Conservation (phyloP, 202 grass and related monocot genomes). For the Brachypodium distachyon region DNA sequence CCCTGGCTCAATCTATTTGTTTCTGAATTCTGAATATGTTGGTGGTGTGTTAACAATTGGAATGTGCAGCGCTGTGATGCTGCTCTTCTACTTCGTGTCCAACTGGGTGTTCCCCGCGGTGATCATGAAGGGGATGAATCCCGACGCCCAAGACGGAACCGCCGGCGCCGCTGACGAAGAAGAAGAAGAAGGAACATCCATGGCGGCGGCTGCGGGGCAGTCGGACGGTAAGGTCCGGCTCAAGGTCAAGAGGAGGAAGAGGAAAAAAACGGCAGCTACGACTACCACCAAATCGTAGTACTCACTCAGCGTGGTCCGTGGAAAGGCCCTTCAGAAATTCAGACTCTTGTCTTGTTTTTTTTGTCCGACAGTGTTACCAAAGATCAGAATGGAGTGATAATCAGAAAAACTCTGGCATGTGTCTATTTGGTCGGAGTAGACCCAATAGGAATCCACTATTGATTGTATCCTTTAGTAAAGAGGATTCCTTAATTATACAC, state of each 20-base stretch:
- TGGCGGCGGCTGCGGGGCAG: not conserved
- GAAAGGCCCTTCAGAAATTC: not conserved
- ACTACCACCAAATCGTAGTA: constrained; percentile 17
- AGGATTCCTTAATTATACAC: no score
- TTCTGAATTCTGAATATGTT: not conserved
- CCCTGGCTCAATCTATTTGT: not conserved
- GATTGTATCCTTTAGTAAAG: no score
- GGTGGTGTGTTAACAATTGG: not conserved
- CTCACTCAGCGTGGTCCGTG: not conserved
- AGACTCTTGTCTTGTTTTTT: not conserved
- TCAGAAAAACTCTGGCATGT: no score
- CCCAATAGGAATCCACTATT: no score
- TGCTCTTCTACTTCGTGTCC: constrained; percentile 38
- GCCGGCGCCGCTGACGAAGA: no score
- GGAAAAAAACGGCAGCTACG: not conserved
- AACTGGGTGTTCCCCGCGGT: constrained; percentile 47
- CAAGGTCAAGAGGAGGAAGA: constrained; percentile 22
- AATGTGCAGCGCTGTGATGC: constrained; percentile 19
- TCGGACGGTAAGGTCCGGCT: not conserved
- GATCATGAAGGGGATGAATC: constrained; percentile 16
- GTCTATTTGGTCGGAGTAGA: no score
- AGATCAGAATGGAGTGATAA: not conserved
- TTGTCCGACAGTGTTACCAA: not conserved
- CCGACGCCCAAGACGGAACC: constrained; percentile 1
- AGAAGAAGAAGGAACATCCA: not conserved